Percentiles rank a stretch among this genome's conserved stretches.
phyloP scores from a whole-genome alignment of 2,329 filamentous ascomycete species.

The Tolypocladium amazonense region DNA sequence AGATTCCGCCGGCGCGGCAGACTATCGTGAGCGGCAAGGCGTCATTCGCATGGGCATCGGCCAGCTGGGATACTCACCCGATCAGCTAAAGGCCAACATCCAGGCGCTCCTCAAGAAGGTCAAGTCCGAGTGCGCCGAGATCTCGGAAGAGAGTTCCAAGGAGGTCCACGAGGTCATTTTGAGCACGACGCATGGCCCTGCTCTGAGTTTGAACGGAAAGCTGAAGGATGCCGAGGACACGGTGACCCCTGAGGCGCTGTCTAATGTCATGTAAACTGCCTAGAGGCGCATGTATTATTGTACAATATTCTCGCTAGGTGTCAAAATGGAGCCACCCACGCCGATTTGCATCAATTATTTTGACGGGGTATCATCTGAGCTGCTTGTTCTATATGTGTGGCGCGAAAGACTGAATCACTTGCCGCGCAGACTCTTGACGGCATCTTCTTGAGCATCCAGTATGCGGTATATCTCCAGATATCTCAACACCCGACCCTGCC shows the following conservation, averaged over 20 bases:
- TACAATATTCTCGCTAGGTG: constrained; percentile 24
- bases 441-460: constrained; percentile 41
- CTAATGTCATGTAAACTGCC: constrained; percentile 38
- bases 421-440: constrained; percentile 35
- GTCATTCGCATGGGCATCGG: constrained; percentile 85
- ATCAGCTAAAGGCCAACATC: constrained; percentile 78
- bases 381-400: neutral
- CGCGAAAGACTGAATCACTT: constrained; percentile 13
- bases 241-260: constrained; percentile 41
- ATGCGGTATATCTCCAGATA: constrained; percentile 42
- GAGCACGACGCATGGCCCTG: constrained; percentile 78
- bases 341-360: constrained; percentile 1
- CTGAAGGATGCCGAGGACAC: constrained; percentile 53
- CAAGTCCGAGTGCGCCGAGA: constrained; percentile 65
- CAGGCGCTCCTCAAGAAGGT: constrained; percentile 64
- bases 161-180: constrained; percentile 56
- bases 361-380: constrained; percentile 18
- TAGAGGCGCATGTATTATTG: constrained; percentile 19
- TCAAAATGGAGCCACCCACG: neutral
- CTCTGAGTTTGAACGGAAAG: constrained; percentile 75
- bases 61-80: constrained; percentile 78
- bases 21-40: constrained; percentile 78
- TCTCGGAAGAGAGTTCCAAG: constrained; percentile 45
- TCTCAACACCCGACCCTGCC: constrained; percentile 35
- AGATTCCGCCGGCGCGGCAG: constrained; percentile 72